Percentiles rank a stretch among this genome's conserved stretches.
Conservation (phyloP, 495 filamentous ascomycete species). For the Talaromyces stipitatus region DNA sequence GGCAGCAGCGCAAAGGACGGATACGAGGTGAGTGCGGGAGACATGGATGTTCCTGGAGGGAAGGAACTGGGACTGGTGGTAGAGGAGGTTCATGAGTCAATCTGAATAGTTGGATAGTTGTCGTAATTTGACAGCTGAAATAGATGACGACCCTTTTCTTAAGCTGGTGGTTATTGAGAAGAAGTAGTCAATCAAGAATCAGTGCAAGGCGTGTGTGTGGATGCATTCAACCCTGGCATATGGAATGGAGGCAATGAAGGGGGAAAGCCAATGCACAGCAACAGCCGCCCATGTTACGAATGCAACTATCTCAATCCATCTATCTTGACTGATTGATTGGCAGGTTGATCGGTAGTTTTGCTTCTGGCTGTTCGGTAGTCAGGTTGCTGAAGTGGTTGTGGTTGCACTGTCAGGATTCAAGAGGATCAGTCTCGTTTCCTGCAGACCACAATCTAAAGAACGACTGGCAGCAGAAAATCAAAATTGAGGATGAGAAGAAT, state of each 20-base stretch:
- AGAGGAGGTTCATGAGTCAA: constrained; percentile 1
- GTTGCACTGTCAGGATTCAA: too few species aligned
- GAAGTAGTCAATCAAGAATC: neutral
- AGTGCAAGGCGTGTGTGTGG: neutral
- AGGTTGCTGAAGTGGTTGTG: too few species aligned
- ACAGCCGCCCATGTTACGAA: neutral
- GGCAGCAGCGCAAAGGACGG: constrained; percentile 3
- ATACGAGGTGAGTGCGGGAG: constrained; percentile 10
- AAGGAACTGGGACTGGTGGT: neutral
- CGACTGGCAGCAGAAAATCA: too few species aligned
- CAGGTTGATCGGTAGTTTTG: too few species aligned
- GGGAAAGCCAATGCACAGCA: constrained; percentile 5
- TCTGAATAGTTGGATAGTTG: neutral
- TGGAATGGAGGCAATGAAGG: constrained; percentile 2
- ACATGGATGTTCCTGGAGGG: constrained; percentile 6
- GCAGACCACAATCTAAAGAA: too few species aligned
- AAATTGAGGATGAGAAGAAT: neutral
- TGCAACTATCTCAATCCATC: neutral
- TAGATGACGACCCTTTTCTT: neutral
- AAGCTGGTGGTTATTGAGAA: neutral
- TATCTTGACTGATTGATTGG: neutral
- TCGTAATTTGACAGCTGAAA: too few species aligned
- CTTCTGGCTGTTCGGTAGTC: too few species aligned
- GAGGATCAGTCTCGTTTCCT: too few species aligned
- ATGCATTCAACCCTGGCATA: constrained; percentile 3